Percentiles rank a stretch among this genome's conserved stretches.
Conservation (phyloP, 352 stramenopile species). For the Pythium phragmiticola region DNA sequence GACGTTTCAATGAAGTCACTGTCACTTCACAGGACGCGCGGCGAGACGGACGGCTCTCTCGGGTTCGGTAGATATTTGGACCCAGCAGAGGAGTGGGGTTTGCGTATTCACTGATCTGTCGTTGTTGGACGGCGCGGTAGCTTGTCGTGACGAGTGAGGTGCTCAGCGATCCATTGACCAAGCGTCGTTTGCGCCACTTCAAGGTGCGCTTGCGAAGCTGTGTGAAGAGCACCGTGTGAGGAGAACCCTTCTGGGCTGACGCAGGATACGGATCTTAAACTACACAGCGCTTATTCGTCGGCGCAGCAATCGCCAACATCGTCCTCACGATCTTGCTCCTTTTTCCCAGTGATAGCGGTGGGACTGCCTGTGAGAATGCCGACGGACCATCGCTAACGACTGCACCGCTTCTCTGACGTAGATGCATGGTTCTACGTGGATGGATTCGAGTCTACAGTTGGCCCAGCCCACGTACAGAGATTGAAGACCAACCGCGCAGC, state of each 20-base stretch:
- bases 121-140: background rate
- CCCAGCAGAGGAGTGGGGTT: background rate
- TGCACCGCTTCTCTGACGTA: conserved; percentile 8
- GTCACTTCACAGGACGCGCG: conserved; percentile 4
- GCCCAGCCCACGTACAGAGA: conserved; percentile 27
- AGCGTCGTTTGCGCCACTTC: conserved; percentile 36
- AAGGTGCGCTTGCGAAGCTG: conserved; percentile 26
- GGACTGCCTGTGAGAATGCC: background rate
- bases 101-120: background rate
- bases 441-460: conserved; percentile 32
- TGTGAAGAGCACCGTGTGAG: background rate
- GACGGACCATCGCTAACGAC: background rate
- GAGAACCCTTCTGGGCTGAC: background rate
- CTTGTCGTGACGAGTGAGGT: conserved; percentile 46
- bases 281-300: conserved; percentile 11
- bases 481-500: conserved; percentile 30
- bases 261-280: background rate
- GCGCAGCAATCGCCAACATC: conserved; percentile 12
- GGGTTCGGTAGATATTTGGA: conserved; percentile 14
- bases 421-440: conserved; percentile 56
- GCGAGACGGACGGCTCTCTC: conserved; percentile 20
- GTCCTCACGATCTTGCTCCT: conserved; percentile 21
- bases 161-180: conserved; percentile 32
- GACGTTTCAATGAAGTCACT: conserved; percentile 13
- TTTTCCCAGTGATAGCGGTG: conserved; percentile 18